phyloP scores from a whole-genome alignment of 2,329 filamentous ascomycete species.

The Stemphylium vesicarium region DNA sequence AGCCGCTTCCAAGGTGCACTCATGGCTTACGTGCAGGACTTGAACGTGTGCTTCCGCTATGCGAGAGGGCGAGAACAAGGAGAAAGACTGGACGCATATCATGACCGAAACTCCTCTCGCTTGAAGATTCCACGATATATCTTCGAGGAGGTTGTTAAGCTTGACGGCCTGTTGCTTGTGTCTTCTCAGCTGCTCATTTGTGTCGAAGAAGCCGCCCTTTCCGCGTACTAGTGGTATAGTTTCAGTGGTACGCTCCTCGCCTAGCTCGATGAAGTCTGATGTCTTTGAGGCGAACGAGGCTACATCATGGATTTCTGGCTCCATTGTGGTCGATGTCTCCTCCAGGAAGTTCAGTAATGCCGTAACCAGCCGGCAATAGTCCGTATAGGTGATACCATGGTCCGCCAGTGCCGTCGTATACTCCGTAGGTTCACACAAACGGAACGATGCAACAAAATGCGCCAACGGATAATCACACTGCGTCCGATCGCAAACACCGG shows the following conservation, averaged over 20 bases:
- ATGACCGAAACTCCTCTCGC: conserved; percentile 28
- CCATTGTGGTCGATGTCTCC: not conserved
- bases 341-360: conserved; percentile 26
- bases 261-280: no score
- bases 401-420: conserved; percentile 35
- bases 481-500: conserved; percentile 28
- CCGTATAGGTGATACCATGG: conserved; percentile 33
- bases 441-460: conserved; percentile 33
- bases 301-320: conserved; percentile 12
- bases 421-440: conserved; percentile 34
- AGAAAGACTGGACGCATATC: conserved; percentile 29
- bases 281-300: not conserved
- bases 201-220: conserved; percentile 4
- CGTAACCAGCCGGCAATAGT: conserved; percentile 23
- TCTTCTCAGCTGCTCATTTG: conserved; percentile 16
- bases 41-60: conserved; percentile 32
- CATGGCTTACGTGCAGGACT: conserved; percentile 18
- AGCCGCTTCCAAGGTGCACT: conserved; percentile 17
- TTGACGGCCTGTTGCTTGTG: conserved; percentile 18
- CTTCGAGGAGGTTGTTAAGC: conserved; percentile 26
- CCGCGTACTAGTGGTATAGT: not conserved
- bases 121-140: conserved; percentile 27
- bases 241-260: not conserved
- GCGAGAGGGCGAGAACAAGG: conserved; percentile 30
- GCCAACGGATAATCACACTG: conserved; percentile 22